Evolutionary conservation across 495 filamentous ascomycete species (phyloP).

Genomic region (Hyaloscypha finlandica): DNA sequence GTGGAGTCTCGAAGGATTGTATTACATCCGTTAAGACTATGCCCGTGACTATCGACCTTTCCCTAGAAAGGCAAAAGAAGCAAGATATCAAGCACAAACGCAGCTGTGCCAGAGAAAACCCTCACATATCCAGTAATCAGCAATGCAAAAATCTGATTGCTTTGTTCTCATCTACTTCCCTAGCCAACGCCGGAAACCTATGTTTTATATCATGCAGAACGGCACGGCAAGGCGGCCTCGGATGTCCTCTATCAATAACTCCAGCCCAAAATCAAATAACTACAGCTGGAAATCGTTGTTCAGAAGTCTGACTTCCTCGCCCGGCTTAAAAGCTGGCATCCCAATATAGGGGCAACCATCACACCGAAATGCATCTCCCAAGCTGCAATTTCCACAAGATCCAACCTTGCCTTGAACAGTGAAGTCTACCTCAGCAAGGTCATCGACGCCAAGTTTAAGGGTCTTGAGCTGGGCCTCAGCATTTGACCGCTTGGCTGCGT

Average conservation of each 20-base stretch:
- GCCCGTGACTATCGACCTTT: too few relatives aligned
- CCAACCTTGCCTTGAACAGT: slow-evolving; percentile 95
- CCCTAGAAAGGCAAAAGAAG: too few relatives aligned
- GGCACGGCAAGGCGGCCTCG: neutral
- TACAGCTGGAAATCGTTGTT: slow-evolving; percentile 87
- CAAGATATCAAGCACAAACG: too few relatives aligned
- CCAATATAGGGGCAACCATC: slow-evolving; percentile 89
- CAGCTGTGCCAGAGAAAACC: too few relatives aligned
- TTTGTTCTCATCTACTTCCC: too few relatives aligned
- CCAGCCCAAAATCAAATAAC: slow-evolving; percentile 26
- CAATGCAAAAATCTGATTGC: too few relatives aligned
- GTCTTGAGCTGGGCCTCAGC: slow-evolving; percentile 49
- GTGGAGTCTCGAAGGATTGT: too few relatives aligned
- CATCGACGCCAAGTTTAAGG: slow-evolving; percentile 74
- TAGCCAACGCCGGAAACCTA: neutral
- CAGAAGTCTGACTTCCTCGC: slow-evolving; percentile 85
- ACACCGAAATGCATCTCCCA: slow-evolving; percentile 87
- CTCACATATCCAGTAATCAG: too few relatives aligned
- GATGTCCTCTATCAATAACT: slow-evolving; percentile 11
- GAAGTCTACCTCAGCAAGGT: slow-evolving; percentile 89
- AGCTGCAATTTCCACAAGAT: slow-evolving; percentile 86
- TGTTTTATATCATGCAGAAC: neutral
- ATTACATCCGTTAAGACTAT: too few relatives aligned
- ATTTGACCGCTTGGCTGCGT: slow-evolving; percentile 64
- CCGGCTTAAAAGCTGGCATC: slow-evolving; percentile 81